phyloP scores from a whole-genome alignment of 2,329 filamentous ascomycete species.

The Ilyonectria destructans region DNA sequence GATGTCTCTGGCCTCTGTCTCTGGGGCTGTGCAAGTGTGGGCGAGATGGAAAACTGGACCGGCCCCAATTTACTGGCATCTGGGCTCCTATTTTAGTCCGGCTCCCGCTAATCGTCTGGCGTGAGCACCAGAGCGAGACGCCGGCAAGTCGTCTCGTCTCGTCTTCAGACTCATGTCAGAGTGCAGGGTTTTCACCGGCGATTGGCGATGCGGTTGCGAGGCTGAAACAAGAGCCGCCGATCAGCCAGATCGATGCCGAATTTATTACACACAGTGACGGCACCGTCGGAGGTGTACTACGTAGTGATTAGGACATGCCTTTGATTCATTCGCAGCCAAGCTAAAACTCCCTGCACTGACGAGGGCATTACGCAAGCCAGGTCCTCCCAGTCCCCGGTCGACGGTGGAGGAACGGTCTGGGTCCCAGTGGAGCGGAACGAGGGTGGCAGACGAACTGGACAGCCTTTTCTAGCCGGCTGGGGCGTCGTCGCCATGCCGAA shows the following conservation, averaged over 20 bases:
- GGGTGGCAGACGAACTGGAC: constrained; percentile 21
- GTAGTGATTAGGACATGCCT: neutral
- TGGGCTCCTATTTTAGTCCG: constrained; percentile 25
- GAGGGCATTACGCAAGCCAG: constrained; percentile 46
- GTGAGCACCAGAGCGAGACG: constrained; percentile 23
- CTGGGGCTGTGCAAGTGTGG: constrained; percentile 27
- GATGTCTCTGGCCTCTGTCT: neutral
- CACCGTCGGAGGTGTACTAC: neutral
- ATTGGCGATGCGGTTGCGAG: constrained; percentile 17
- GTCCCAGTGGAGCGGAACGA: constrained; percentile 42
- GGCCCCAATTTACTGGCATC: constrained; percentile 25
- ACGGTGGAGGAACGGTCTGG: constrained; percentile 44
- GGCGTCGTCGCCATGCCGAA: constrained; percentile 15
- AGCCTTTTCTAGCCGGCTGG: constrained; percentile 15
- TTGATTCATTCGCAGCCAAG: neutral
- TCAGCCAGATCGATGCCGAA: neutral
- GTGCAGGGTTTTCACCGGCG: neutral
- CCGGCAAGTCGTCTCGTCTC: neutral
- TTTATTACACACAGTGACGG: neutral
- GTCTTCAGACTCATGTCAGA: constrained; percentile 9
- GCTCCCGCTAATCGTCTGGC: constrained; percentile 6
- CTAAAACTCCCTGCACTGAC: constrained; percentile 18
- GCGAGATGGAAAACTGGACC: constrained; percentile 25
- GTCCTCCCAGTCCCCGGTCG: constrained; percentile 2
- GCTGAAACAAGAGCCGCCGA: constrained; percentile 16